These are phyloP conservation scores for Saraca asoca DNA, from an alignment of 331 rosid genomes.

Conservation along the genomic window DNA sequence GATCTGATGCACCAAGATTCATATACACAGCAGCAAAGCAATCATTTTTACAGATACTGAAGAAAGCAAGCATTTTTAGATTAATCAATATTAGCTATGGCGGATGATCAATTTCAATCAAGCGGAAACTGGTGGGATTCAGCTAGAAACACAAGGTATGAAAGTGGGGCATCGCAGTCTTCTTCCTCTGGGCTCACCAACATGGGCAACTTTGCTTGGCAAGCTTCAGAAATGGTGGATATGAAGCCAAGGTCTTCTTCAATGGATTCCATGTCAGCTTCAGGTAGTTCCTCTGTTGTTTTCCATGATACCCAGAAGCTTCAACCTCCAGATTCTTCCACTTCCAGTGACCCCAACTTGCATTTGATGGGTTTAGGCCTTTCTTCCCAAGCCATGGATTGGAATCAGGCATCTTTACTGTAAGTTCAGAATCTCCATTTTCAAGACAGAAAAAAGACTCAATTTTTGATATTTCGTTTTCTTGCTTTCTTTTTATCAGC, in stretches of 20 bases:
- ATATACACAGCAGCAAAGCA: background rate
- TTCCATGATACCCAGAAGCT: conserved; percentile 58
- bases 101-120: conserved; percentile 74
- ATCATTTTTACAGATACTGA: background rate
- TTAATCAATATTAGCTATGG: conserved; percentile 49
- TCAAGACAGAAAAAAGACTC: background rate
- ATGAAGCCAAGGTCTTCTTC: conserved; percentile 67
- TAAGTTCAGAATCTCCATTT: conserved; percentile 45
- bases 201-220: conserved; percentile 68
- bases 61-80: conserved; percentile 14
- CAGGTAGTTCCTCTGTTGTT: conserved; percentile 55
- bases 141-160: conserved; percentile 64
- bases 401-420: conserved; percentile 86
- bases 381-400: conserved; percentile 72
- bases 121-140: conserved; percentile 97
- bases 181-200: conserved; percentile 65
- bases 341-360: conserved; percentile 59
- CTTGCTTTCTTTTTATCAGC: background rate
- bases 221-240: conserved; percentile 53
- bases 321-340: conserved; percentile 50
- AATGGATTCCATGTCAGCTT: conserved; percentile 57
- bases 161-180: conserved; percentile 65
- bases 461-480: conserved; percentile 17
- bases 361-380: conserved; percentile 93
- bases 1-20: conserved; percentile 25